These are phyloP conservation scores for Lentinus brumalis DNA, from an alignment of 768 basidiomycete species.

Conservation along the genomic window DNA sequence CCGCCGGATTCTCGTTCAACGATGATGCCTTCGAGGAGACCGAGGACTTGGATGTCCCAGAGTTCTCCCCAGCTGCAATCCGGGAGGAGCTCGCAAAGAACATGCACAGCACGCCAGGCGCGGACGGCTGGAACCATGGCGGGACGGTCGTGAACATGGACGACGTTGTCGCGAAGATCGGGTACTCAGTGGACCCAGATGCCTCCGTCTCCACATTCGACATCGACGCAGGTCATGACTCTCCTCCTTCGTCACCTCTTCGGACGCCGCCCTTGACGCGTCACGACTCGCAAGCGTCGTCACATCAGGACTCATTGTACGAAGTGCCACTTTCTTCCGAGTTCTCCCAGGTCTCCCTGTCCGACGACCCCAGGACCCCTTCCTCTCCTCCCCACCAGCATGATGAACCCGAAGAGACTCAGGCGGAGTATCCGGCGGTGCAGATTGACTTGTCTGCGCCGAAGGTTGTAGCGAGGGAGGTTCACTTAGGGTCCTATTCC, in stretches of 20 bases:
- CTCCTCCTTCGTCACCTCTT: constrained; percentile 19
- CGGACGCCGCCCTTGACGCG: constrained; percentile 25
- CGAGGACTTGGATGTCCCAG: constrained; percentile 49
- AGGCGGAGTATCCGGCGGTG: constrained; percentile 19
- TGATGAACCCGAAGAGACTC: constrained; percentile 14
- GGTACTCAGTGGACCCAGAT: constrained; percentile 39
- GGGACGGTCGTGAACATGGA: constrained; percentile 18
- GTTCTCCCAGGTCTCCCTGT: constrained; percentile 22
- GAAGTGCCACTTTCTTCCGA: constrained; percentile 26
- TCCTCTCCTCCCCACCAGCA: constrained; percentile 16
- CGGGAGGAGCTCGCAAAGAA: constrained; percentile 62
- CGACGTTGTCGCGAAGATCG: constrained; percentile 34
- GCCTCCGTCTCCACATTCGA: constrained; percentile 62
- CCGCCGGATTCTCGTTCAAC: constrained; percentile 38
- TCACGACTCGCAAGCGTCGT: constrained; percentile 19
- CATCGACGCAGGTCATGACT: constrained; percentile 43
- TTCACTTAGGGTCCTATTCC: not conserved
- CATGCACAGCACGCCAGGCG: constrained; percentile 30
- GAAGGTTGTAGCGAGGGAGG: constrained; percentile 8
- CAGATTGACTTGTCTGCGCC: constrained; percentile 23
- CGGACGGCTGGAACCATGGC: constrained; percentile 35
- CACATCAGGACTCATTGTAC: constrained; percentile 26
- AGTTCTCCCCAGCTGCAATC: constrained; percentile 63
- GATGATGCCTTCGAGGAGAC: constrained; percentile 74
- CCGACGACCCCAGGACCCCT: constrained; percentile 1